A percentile compares a stretch with the other conserved stretches of the same genome.
Conservation (phyloP, 768 basidiomycete genomes). For the Lactarius hengduanensis region DNA sequence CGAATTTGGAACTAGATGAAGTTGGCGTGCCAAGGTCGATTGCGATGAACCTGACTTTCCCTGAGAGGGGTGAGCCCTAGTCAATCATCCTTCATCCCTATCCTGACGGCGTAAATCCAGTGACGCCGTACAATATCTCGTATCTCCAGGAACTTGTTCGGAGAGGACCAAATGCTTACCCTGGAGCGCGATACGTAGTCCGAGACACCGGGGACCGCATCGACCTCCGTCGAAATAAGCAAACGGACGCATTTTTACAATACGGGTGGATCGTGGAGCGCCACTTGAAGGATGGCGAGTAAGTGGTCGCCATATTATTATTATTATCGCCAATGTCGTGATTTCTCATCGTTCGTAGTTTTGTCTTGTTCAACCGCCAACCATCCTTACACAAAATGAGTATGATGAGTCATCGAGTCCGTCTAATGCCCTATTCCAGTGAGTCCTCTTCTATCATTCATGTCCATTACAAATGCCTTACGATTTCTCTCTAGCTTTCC, state of each 20-base stretch:
- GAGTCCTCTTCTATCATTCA: conserved; percentile 36
- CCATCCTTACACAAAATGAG: conserved; percentile 99
- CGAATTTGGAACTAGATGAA: conserved; percentile 93
- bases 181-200: conserved; percentile 95
- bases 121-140: conserved; percentile 95
- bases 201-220: conserved; percentile 97
- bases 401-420: conserved; percentile 99
- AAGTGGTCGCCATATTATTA: conserved; percentile 39
- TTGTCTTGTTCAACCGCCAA: conserved; percentile 95
- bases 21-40: conserved; percentile 95
- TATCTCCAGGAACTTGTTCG: conserved; percentile 93
- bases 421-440: conserved; percentile 98
- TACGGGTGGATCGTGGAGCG: conserved; percentile 99
- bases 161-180: conserved; percentile 92
- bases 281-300: conserved; percentile 98
- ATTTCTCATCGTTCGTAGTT: conserved; percentile 45
- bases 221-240: conserved; percentile 94
- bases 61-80: conserved; percentile 75
- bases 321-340: not conserved
- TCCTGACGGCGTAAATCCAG: conserved; percentile 41
- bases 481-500: conserved; percentile 68
- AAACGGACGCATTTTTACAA: conserved; percentile 91
- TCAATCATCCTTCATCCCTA: not conserved
- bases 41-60: conserved; percentile 97
- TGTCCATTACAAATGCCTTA: conserved; percentile 11